Base-by-base conservation (phyloP, 2,329 filamentous ascomycete species). In the Verticillium dahliae region DNA sequence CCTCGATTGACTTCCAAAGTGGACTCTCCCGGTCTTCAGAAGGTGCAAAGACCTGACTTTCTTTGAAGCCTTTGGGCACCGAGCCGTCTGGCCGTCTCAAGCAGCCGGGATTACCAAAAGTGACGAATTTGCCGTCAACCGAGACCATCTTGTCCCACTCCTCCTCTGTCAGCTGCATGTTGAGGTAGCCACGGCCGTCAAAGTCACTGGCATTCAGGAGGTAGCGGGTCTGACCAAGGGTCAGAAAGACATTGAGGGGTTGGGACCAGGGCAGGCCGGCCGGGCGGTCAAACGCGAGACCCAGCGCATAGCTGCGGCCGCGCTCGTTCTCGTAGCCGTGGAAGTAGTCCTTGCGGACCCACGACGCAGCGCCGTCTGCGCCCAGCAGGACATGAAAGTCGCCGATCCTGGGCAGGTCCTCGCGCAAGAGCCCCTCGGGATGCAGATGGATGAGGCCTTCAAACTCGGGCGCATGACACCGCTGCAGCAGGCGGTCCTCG, bases 341-440 rank as follows among this genome's bases (percentile, higher is more conserved):
- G 56, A 75, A 75, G 54, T 72, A 75, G 6, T 66, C 65, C 55
- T 69, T 64, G 3, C 73, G 67, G 0, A 75, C 70, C 73, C 73
- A 75, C 1, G 72, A 74, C 5, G 71, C 73, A 0, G 72, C 73
- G 5, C 73, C 73, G 31, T 75, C 73, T 0, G 72, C 71, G 7
- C 73, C 73, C 13, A 75, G 67, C 1, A 75, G 60, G 1, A 75
- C 67, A 57, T 75, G 73, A 52, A 75, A 75, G 63, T 75, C 73
- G 1, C 72, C 72, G 31, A 69, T 69, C 56, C 69, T 71, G 39
- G 62, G 58, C 2, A 74, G 63, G 9, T 70, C 67, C 35, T 74
- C 70, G 31, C 69, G 62, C 0, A 67, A 72, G 1, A 73, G 66
- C 0, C 67, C 71, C 55, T 71, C 68, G 14, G 71, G 67, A n/a